Percentiles rank a stretch among this genome's conserved stretches.
These are phyloP conservation scores for Trichoderma cornu-damae DNA, from an alignment of 2,329 filamentous ascomycete genomes.

Conservation along the genomic window DNA sequence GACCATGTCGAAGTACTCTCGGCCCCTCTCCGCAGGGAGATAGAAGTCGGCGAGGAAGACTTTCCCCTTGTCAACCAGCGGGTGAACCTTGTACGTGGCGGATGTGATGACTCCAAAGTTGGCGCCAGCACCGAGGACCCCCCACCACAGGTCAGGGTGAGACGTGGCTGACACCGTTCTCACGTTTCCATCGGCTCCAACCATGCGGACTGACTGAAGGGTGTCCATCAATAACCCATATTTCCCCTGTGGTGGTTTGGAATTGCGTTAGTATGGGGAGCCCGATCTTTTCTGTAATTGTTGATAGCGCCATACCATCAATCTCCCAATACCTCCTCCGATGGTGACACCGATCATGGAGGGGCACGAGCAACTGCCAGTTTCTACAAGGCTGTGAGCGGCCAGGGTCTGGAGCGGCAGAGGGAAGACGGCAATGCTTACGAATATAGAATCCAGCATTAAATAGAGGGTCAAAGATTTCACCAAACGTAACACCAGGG, in stretches of 20 bases:
- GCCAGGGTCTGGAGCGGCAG: no score
- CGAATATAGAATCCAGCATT: conserved; percentile 7
- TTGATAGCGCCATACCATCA: neutral
- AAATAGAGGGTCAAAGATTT: conserved; percentile 4
- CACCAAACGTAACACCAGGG: conserved; percentile 4
- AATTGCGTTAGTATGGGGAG: neutral
- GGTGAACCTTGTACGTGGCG: conserved; percentile 6
- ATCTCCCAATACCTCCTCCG: neutral
- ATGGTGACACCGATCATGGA: conserved; percentile 9
- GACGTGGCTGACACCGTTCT: neutral
- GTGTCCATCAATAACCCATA: neutral
- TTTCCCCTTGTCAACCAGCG: neutral
- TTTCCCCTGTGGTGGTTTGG: neutral
- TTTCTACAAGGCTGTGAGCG: neutral
- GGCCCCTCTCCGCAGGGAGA: neutral
- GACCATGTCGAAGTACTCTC: neutral
- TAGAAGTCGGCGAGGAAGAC: conserved; percentile 8
- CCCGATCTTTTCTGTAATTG: neutral
- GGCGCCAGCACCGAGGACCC: neutral
- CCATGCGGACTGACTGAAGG: neutral
- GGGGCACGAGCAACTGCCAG: conserved; percentile 8
- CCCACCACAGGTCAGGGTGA: conserved; percentile 9
- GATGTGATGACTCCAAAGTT: conserved; percentile 8
- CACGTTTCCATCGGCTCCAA: neutral
- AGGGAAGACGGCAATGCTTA: neutral